Evolutionary conservation across 2,329 filamentous ascomycete species (phyloP).

Genomic region (Aspergillus spinulosporus): DNA sequence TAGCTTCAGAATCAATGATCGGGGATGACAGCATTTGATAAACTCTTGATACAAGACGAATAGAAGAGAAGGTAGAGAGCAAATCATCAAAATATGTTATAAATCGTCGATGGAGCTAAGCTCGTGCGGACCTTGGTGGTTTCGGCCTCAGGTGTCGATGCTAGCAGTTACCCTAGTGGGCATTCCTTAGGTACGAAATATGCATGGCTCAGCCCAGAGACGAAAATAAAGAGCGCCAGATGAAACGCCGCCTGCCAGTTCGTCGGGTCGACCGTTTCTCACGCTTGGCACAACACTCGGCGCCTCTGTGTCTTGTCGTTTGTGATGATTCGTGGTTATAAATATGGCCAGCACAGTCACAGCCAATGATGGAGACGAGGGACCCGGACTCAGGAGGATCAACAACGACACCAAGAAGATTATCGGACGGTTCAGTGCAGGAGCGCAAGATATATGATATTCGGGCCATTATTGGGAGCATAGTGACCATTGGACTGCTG

Average conservation of each 20-base stretch:
- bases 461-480: background rate
- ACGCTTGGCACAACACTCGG: constrained; percentile 7
- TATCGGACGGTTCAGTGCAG: background rate
- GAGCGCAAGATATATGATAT: background rate
- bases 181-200: background rate
- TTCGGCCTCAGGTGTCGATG: background rate
- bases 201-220: background rate
- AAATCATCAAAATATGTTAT: too few species aligned
- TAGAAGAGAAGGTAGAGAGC: too few species aligned
- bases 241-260: constrained; percentile 15
- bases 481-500: background rate
- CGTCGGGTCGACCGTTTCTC: constrained; percentile 8
- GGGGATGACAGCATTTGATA: background rate
- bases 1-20: background rate
- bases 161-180: background rate
- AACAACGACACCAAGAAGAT: background rate
- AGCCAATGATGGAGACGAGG: background rate
- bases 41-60: too few species aligned
- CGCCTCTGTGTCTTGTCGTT: constrained; percentile 7
- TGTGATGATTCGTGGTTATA: constrained; percentile 14
- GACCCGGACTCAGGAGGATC: background rate
- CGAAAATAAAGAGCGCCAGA: background rate
- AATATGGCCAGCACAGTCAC: background rate
- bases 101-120: too few species aligned
- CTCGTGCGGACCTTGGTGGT: background rate